These are phyloP conservation scores for Marchantia polymorpha DNA, from an alignment of 225 moss, liverwort and hornwort genomes.

Conservation along the genomic window DNA sequence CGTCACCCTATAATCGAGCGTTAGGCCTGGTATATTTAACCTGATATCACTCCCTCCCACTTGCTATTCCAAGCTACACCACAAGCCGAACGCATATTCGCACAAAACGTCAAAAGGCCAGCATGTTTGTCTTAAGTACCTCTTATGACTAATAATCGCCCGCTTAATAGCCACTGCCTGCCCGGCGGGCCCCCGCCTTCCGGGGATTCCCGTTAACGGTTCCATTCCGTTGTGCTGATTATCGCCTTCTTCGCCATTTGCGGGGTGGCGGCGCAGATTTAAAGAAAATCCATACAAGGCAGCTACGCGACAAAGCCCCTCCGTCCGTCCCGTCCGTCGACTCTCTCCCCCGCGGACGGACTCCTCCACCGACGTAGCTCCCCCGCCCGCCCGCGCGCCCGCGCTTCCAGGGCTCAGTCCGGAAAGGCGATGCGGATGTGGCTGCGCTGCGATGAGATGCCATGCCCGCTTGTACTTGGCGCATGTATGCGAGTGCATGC, in stretches of 20 bases:
- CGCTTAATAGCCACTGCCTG: background rate
- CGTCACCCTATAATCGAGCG: background rate
- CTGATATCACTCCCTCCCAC: background rate
- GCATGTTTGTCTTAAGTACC: slow-evolving; percentile 13
- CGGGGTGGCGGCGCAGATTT: background rate
- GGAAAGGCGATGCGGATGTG: background rate
- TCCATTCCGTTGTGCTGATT: background rate
- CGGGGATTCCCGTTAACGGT: background rate
- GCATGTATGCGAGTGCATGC: background rate
- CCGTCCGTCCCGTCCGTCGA: background rate
- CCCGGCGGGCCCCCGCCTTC: background rate
- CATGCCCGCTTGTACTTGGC: too few species aligned
- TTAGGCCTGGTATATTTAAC: background rate
- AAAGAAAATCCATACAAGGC: background rate
- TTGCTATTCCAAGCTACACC: background rate
- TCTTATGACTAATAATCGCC: background rate
- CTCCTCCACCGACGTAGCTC: background rate
- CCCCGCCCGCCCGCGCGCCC: background rate
- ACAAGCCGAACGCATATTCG: background rate
- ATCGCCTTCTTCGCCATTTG: background rate
- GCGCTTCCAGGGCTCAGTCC: background rate
- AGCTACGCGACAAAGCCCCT: background rate
- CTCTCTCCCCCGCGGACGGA: background rate
- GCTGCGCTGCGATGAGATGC: background rate
- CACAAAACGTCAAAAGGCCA: slow-evolving; percentile 9